Base-by-base conservation (phyloP, 768 basidiomycete genomes). In the Serendipita indica region DNA sequence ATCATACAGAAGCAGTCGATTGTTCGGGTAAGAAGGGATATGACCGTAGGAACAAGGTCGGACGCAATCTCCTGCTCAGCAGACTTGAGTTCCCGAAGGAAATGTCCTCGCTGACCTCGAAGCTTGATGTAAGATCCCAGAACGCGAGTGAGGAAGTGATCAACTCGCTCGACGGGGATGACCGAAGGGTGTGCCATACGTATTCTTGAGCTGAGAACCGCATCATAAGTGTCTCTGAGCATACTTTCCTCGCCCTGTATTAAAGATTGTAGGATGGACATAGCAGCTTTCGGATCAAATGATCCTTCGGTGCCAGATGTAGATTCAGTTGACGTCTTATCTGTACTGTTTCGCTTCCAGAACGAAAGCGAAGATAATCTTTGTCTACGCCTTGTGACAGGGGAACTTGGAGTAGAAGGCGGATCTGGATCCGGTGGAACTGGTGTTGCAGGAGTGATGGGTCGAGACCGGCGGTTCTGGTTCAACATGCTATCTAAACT, bases 351-450 rank as follows among this genome's bases (percentile, higher is more conserved):
- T 27, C 30, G 22, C 32, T 54, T 54, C 49, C 12, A 54, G 32
- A 54, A 54, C n/a, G n/a, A n/a, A n/a, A n/a, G n/a, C 35, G 49
- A 54, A 33, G 49, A 54, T 20, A 54, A 5, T 18, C 49, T 20
- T 18, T 54, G 49, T 30, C 49, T 54, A 1, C 16, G 22, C 32
- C n/a, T 54, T 16, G 32, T 12, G 2, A 33, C 32, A 28, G 49
- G 49, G 10, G 49, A 54, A 16, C 16, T 33, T 28, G 49, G 49
- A 13, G 32, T 27, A 30, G 49, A n/a, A 37, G 35, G 49, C 4
- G 49, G 49, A 7, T 27, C 16, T 4, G 49, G 49, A 20, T 27
- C 25, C 7, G 20, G 22, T 30, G 10, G 49, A 27, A 54, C 25
- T 18, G 49, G 49, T 4, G 49, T 54, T 16, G 49, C 49, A 28